Percentiles rank a stretch among this genome's conserved stretches.
phyloP scores from a whole-genome alignment of 164 flowering plant species.

The Stephania cephalantha region DNA sequence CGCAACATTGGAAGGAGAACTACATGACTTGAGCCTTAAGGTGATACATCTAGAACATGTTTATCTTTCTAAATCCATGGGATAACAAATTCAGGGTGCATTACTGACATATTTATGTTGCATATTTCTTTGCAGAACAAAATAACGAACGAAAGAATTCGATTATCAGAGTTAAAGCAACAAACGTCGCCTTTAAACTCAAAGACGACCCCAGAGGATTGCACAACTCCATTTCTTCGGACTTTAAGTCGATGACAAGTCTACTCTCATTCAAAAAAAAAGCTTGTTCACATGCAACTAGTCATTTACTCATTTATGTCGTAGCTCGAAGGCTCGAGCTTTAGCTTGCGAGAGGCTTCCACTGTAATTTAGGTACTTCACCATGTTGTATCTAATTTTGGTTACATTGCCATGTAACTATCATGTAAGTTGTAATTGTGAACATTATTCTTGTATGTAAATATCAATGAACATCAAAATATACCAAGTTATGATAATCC shows the following conservation, averaged over 20 bases:
- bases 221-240: constrained; percentile 42
- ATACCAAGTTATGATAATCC: not conserved
- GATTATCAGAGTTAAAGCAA: constrained; percentile 54
- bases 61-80: not conserved
- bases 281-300: not conserved
- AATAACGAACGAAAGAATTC: constrained; percentile 43
- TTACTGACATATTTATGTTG: not conserved
- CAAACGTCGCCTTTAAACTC: constrained; percentile 45
- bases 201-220: constrained; percentile 37
- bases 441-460: not conserved
- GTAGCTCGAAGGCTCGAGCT: constrained; percentile 12
- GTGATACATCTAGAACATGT: constrained; percentile 21
- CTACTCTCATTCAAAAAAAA: not conserved
- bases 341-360: not conserved
- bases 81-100: not conserved
- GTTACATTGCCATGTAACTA: not conserved
- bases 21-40: constrained; percentile 59
- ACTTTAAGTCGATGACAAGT: constrained; percentile 39
- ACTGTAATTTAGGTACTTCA: not conserved
- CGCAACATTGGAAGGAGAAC: constrained; percentile 47
- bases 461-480: constrained; percentile 10
- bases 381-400: not conserved
- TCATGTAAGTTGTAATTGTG: constrained; percentile 5
- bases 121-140: constrained; percentile 37
- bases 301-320: constrained; percentile 19